Conservation (phyloP, 306 rosid species). For the Astragalus glycyphyllos region DNA sequence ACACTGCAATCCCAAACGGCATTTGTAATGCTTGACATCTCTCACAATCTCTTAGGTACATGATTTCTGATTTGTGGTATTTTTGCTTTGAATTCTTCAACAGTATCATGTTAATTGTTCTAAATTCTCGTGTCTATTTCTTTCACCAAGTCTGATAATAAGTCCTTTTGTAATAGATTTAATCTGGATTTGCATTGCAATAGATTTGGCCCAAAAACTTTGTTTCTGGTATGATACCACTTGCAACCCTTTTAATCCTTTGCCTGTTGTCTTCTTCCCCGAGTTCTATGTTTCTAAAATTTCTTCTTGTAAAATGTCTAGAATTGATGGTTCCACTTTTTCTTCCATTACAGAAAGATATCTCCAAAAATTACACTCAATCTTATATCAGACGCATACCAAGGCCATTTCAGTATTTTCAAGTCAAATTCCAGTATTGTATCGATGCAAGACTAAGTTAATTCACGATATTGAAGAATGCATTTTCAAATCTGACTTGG, state of each 20-base stretch:
- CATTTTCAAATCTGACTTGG: too few species aligned
- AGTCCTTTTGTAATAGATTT: too few species aligned
- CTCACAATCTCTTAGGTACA: conserved; percentile 89
- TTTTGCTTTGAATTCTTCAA: conserved; percentile 35
- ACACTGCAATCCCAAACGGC: conserved; percentile 75
- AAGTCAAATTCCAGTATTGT: too few species aligned
- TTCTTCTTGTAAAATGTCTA: conserved; percentile 12
- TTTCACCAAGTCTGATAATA: too few species aligned
- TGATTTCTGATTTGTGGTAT: conserved; percentile 18
- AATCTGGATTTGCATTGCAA: conserved; percentile 90
- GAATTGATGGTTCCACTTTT: conserved; percentile 20
- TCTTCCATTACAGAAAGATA: conserved; percentile 15
- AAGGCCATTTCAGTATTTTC: too few species aligned
- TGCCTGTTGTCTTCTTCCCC: conserved; percentile 2
- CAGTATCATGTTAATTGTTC: conserved; percentile 9
- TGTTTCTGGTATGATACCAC: conserved; percentile 68
- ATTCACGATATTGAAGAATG: too few species aligned
- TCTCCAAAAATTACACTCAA: conserved; percentile 2
- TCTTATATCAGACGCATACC: conserved; percentile 24
- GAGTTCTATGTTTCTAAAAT: conserved; percentile 24
- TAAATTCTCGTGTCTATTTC: conserved; percentile 30
- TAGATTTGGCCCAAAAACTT: conserved; percentile 78
- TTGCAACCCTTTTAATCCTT: conserved; percentile 39
- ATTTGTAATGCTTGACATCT: conserved; percentile 85
- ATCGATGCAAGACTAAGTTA: too few species aligned